These are phyloP conservation scores for Catenaria anguillulae DNA, from an alignment of 371 early-diverging fungal species.

Conservation along the genomic window DNA sequence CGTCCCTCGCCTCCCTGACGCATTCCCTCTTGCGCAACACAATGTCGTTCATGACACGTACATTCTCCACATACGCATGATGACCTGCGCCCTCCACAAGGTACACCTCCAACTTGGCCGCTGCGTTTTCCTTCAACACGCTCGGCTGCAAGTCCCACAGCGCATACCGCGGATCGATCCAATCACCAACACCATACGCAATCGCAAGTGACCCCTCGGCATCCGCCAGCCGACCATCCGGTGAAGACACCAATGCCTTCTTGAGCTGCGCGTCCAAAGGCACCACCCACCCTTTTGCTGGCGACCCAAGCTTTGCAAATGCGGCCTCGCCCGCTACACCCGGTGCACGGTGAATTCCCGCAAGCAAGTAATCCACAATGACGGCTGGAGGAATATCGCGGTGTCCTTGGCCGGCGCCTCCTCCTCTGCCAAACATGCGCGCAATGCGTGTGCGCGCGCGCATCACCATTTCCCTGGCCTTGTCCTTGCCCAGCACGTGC, in stretches of 20 bases:
- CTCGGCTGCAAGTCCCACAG: not conserved
- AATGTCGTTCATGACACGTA: not conserved
- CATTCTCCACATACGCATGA: slow-evolving; percentile 13
- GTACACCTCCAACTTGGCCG: slow-evolving; percentile 8
- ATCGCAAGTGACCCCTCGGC: slow-evolving; percentile 8
- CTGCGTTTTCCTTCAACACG: not conserved
- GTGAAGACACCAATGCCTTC: not conserved
- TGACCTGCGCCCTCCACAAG: slow-evolving; percentile 12
- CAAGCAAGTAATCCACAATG: slow-evolving; percentile 10
- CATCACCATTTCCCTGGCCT: slow-evolving; percentile 3
- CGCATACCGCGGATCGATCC: slow-evolving; percentile 13
- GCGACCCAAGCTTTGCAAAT: slow-evolving; percentile 9
- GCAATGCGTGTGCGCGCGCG: not conserved
- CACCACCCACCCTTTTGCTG: slow-evolving; percentile 10
- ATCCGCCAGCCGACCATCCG: not conserved
- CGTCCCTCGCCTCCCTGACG: no score
- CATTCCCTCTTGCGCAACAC: no score
- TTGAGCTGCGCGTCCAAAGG: slow-evolving; percentile 10
- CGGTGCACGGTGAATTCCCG: slow-evolving; percentile 7
- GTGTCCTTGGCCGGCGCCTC: no score
- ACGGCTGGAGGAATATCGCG: not conserved
- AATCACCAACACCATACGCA: slow-evolving; percentile 13
- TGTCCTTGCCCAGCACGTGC: not conserved
- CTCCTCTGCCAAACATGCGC: slow-evolving; percentile 2
- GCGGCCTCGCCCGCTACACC: slow-evolving; percentile 12